These are phyloP conservation scores for Globisporangium okanoganense DNA, from an alignment of 352 stramenopile genomes.

Conservation along the genomic window DNA sequence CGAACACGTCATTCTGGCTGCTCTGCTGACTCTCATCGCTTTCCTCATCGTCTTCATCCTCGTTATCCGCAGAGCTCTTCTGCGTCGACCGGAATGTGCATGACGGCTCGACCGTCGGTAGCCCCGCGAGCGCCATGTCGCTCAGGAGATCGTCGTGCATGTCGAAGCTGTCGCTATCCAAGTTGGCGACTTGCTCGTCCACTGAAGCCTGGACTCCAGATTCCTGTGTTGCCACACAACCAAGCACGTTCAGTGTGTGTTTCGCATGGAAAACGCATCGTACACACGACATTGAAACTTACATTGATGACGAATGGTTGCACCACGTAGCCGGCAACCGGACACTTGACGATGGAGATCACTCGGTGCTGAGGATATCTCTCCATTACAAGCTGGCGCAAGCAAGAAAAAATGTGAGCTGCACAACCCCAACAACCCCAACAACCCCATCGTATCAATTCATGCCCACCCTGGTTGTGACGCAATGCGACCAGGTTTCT, in stretches of 20 bases:
- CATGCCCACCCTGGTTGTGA: conserved; percentile 47
- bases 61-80: conserved; percentile 32
- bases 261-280: not conserved
- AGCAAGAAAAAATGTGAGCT: not conserved
- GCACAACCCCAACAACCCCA: not conserved
- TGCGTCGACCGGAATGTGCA: conserved; percentile 59
- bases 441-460: not conserved
- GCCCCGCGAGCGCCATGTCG: conserved; percentile 34
- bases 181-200: conserved; percentile 15
- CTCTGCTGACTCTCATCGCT: conserved; percentile 14
- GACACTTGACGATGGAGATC: conserved; percentile 64
- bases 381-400: conserved; percentile 57
- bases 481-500: conserved; percentile 66
- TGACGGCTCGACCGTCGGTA: conserved; percentile 38
- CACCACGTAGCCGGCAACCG: conserved; percentile 46
- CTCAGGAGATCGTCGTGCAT: conserved; percentile 56
- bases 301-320: conserved; percentile 67
- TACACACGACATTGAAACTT: not conserved
- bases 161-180: conserved; percentile 30
- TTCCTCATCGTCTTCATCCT: conserved; percentile 14
- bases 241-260: not conserved
- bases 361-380: conserved; percentile 40
- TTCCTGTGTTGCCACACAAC: conserved; percentile 20
- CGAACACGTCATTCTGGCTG: conserved; percentile 24
- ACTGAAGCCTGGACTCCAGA: conserved; percentile 33